A percentile compares a stretch with the other conserved stretches of the same genome.
These are phyloP conservation scores for Coemansia sp. DNA, from an alignment of 192 early-diverging fungal species.

Conservation along the genomic window DNA sequence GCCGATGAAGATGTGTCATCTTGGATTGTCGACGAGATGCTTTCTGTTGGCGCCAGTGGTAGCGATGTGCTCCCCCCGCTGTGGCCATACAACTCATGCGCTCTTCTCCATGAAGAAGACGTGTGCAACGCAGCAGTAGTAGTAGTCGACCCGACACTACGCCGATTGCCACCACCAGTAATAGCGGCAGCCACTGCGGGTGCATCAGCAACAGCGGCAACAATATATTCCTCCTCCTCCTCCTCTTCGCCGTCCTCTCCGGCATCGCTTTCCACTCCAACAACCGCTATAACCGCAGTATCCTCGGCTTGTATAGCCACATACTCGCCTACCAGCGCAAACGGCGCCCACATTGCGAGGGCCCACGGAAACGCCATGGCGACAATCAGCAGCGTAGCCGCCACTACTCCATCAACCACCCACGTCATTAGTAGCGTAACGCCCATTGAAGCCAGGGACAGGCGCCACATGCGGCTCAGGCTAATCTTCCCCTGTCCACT, in stretches of 20 bases:
- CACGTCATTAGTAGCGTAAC: slow-evolving; percentile 67
- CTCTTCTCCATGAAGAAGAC: slow-evolving; percentile 16
- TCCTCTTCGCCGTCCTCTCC: too few species aligned
- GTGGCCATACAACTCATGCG: slow-evolving; percentile 5
- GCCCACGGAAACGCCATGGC: slow-evolving; percentile 87
- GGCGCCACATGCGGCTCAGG: slow-evolving; percentile 84
- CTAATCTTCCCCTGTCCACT: background rate
- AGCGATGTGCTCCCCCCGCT: too few species aligned
- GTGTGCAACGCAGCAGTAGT: too few species aligned
- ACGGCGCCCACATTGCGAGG: slow-evolving; percentile 88
- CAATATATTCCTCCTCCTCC: slow-evolving; percentile 35
- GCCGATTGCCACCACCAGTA: background rate
- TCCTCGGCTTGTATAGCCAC: slow-evolving; percentile 29
- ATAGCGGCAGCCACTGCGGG: background rate
- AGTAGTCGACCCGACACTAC: background rate
- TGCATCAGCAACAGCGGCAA: slow-evolving; percentile 16
- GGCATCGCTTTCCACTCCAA: background rate
- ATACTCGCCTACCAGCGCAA: slow-evolving; percentile 82
- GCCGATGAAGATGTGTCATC: slow-evolving; percentile 9
- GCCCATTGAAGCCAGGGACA: slow-evolving; percentile 70
- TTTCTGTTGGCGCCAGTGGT: slow-evolving; percentile 14
- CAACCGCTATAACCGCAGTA: background rate
- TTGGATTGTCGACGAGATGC: slow-evolving; percentile 42
- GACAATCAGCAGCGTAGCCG: slow-evolving; percentile 72
- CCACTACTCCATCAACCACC: slow-evolving; percentile 60